Evolutionary conservation across 495 filamentous ascomycete species (phyloP).

Genomic region (Cercophora sp.): DNA sequence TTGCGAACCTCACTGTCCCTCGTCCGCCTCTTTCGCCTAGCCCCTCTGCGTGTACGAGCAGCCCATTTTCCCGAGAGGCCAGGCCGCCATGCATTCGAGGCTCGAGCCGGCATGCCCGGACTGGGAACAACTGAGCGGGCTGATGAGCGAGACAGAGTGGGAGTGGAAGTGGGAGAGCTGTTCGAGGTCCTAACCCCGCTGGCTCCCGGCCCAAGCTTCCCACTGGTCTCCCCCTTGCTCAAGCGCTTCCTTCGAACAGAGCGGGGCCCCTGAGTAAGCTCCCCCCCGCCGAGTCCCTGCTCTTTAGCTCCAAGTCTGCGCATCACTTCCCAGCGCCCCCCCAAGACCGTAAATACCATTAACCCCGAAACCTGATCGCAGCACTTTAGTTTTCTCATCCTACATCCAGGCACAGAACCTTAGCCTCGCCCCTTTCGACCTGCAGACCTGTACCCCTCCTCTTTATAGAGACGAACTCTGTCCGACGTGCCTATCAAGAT

Average conservation of each 20-base stretch:
- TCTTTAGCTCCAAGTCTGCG: slow-evolving; percentile 26
- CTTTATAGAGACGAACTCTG: not conserved
- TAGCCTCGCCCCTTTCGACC: not conserved
- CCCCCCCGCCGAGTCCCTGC: slow-evolving; percentile 26
- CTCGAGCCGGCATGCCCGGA: slow-evolving; percentile 9
- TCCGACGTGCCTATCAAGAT: slow-evolving; percentile 32
- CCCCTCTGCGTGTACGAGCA: no score
- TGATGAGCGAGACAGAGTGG: no score
- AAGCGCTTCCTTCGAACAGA: slow-evolving; percentile 16
- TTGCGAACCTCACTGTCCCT: not conserved
- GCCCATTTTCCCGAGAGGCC: slow-evolving; percentile 6
- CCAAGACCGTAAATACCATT: slow-evolving; percentile 30
- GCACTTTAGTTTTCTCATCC: slow-evolving; percentile 22
- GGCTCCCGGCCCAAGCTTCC: slow-evolving; percentile 9
- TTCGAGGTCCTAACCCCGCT: slow-evolving; percentile 10
- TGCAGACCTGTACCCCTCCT: not conserved
- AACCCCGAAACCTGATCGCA: slow-evolving; percentile 30
- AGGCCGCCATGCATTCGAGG: not conserved
- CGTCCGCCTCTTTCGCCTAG: no score
- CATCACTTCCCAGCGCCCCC: slow-evolving; percentile 23
- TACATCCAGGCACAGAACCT: slow-evolving; percentile 12
- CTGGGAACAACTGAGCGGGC: no score
- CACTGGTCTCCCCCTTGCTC: slow-evolving; percentile 5
- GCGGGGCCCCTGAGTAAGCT: slow-evolving; percentile 38
- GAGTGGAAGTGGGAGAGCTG: no score